These are phyloP conservation scores for Mallotus repandus DNA, from an alignment of 441 rosid genomes.

Conservation along the genomic window DNA sequence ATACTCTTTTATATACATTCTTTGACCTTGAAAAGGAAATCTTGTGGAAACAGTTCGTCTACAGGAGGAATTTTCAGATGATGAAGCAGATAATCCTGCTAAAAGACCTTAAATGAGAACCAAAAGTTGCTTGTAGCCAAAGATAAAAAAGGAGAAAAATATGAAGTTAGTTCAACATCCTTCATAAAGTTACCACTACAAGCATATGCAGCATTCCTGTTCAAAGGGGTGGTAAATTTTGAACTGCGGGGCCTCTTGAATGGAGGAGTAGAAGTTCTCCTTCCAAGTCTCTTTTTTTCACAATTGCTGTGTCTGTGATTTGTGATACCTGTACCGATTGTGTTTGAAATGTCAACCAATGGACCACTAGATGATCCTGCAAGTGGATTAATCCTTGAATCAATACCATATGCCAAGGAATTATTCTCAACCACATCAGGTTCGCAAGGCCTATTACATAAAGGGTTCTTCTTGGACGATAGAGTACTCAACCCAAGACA, in stretches of 20 bases:
- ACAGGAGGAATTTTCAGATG: constrained; percentile 40
- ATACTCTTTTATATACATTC: constrained; percentile 67
- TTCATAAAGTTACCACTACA: constrained; percentile 47
- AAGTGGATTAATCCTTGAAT: constrained; percentile 32
- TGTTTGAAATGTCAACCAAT: constrained; percentile 69
- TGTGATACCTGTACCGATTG: constrained; percentile 25
- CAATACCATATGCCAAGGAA: constrained; percentile 32
- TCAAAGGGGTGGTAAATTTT: constrained; percentile 60
- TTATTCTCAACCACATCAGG: constrained; percentile 20
- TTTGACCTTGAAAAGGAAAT: constrained; percentile 56
- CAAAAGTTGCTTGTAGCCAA: constrained; percentile 6
- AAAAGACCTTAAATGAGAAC: constrained; percentile 20
- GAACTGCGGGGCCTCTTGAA: constrained; percentile 87
- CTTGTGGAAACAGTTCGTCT: constrained; percentile 53
- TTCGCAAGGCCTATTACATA: constrained; percentile 25
- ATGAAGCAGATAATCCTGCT: constrained; percentile 56
- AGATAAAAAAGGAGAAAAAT: constrained; percentile 5
- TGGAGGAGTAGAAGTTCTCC: constrained; percentile 45
- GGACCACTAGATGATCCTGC: constrained; percentile 46
- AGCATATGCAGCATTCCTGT: constrained; percentile 36
- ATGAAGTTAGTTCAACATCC: constrained; percentile 21
- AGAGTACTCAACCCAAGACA: constrained; percentile 15
- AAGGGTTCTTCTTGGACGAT: constrained; percentile 32
- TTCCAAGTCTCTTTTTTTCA: constrained; percentile 35
- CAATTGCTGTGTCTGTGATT: constrained; percentile 17